Evolutionary conservation across 441 rosid genomes (phyloP).

Genomic region (Flueggea neowawraea): DNA sequence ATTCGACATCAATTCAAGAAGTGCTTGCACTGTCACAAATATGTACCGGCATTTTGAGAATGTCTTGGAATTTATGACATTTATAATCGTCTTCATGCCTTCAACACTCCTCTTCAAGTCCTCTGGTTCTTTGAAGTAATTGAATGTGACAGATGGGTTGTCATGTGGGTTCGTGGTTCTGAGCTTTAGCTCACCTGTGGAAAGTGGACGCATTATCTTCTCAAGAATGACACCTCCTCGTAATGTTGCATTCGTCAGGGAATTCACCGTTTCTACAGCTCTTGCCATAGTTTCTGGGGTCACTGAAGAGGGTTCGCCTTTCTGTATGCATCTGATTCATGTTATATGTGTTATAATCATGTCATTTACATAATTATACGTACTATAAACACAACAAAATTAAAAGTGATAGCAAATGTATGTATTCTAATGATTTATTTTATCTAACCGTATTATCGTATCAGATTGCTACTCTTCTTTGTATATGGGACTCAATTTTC

Average conservation of each 20-base stretch:
- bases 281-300: conserved; percentile 21
- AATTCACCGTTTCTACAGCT: conserved; percentile 17
- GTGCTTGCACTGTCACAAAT: conserved; percentile 30
- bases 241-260: conserved; percentile 17
- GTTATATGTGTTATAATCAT: no score
- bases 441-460: no score
- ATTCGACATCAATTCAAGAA: conserved; percentile 52
- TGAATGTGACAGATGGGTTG: conserved; percentile 72
- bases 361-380: no score
- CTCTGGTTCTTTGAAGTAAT: conserved; percentile 68
- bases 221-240: conserved; percentile 72
- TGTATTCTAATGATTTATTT: no score
- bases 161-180: conserved; percentile 48
- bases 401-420: no score
- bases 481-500: no score
- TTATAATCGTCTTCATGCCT: conserved; percentile 59
- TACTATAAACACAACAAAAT: no score
- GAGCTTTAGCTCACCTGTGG: conserved; percentile 66
- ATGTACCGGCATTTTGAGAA: conserved; percentile 43
- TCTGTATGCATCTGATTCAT: conserved; percentile 2
- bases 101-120: conserved; percentile 59
- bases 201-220: conserved; percentile 67
- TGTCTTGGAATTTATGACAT: conserved; percentile 52
- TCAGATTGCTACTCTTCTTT: no score
- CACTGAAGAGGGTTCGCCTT: conserved; percentile 15